These are phyloP conservation scores for Tothia fuscella DNA, from an alignment of 2,329 filamentous ascomycete genomes.

Conservation along the genomic window DNA sequence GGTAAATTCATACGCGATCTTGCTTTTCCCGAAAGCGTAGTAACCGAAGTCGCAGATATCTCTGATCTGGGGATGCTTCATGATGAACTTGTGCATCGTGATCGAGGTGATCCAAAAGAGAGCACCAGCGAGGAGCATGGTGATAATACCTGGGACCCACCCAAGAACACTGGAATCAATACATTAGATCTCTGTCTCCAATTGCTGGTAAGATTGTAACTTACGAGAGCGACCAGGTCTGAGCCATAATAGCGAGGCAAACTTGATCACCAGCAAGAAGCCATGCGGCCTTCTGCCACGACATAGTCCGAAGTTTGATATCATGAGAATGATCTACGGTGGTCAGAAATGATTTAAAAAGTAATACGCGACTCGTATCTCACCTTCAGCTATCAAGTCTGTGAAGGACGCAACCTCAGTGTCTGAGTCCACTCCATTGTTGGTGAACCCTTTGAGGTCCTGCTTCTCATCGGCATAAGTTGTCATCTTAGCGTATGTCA, in stretches of 20 bases:
- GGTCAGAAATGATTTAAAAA: not conserved
- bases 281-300: constrained; percentile 41
- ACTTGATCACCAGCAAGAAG: constrained; percentile 38
- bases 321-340: constrained; percentile 34
- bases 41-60: constrained; percentile 41
- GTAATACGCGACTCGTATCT: not conserved
- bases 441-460: too few relatives aligned
- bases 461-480: too few relatives aligned
- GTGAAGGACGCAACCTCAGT: constrained; percentile 14
- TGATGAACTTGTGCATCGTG: constrained; percentile 41
- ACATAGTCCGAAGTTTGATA: constrained; percentile 41
- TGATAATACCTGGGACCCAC: constrained; percentile 36
- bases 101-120: constrained; percentile 40
- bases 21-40: constrained; percentile 33
- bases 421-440: too few relatives aligned
- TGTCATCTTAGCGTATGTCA: too few relatives aligned
- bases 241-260: constrained; percentile 40
- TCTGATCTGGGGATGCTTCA: constrained; percentile 38
- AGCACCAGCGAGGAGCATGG: constrained; percentile 33
- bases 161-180: too few relatives aligned
- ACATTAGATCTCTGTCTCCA: too few relatives aligned
- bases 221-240: constrained; percentile 39
- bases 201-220: constrained; percentile 22
- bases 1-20: constrained; percentile 33
- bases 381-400: constrained; percentile 21